Evolutionary conservation across 2,329 filamentous ascomycete genomes (phyloP).

Genomic region (Ascochyta lentis): DNA sequence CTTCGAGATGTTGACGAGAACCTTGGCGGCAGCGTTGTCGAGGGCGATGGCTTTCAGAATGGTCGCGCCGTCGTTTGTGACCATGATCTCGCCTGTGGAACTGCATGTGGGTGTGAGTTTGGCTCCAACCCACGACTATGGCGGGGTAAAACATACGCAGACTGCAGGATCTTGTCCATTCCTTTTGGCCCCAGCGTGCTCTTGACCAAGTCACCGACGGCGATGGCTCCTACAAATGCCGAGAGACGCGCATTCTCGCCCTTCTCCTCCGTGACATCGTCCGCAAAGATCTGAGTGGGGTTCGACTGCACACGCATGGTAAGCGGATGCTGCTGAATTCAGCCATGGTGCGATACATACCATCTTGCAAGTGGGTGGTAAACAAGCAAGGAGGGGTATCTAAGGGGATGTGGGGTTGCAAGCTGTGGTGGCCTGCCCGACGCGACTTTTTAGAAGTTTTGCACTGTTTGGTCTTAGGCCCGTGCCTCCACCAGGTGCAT

Average conservation of each 20-base stretch:
- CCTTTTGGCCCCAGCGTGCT: constrained; percentile 96
- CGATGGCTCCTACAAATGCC: constrained; percentile 98
- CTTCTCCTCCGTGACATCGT: constrained; percentile 97
- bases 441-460: constrained; percentile 47
- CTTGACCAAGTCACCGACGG: constrained; percentile 96
- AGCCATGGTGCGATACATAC: constrained; percentile 24
- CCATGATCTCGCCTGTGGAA: constrained; percentile 95
- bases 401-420: constrained; percentile 35
- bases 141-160: constrained; percentile 69
- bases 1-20: constrained; percentile 98
- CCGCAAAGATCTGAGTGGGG: constrained; percentile 97
- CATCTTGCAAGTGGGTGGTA: constrained; percentile 35
- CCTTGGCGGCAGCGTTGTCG: constrained; percentile 97
- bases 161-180: constrained; percentile 98
- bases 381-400: constrained; percentile 42
- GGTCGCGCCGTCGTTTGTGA: constrained; percentile 98
- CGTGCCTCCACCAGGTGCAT: constrained; percentile 28
- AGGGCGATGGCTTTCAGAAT: constrained; percentile 98
- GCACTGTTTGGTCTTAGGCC: constrained; percentile 28
- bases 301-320: constrained; percentile 57
- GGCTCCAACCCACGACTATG: constrained; percentile 8
- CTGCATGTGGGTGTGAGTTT: constrained; percentile 55
- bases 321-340: constrained; percentile 10
- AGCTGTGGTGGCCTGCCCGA: constrained; percentile 40
- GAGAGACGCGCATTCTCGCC: constrained; percentile 98